Conservation (phyloP, 345 rosid species). For the Sisymbrium irio region DNA sequence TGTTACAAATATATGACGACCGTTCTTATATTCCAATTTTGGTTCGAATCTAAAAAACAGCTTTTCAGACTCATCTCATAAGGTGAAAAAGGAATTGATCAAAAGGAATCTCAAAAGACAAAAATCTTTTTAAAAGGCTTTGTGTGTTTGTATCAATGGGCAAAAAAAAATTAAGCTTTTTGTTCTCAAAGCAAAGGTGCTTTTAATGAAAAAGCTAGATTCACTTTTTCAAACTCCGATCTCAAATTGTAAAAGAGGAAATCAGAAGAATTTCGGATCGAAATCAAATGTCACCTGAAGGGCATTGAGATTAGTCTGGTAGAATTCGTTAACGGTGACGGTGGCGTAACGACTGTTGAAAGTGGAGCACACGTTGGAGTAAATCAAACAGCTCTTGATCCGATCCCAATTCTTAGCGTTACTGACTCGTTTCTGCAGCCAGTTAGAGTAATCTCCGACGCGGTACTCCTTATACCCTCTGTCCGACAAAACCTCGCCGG, state of each 20-base stretch:
- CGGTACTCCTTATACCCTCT: conserved; percentile 86
- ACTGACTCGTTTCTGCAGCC: conserved; percentile 69
- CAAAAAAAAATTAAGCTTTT: conserved; percentile 10
- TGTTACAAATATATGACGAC: no score
- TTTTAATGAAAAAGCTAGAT: neutral
- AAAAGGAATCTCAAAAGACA: conserved; percentile 1
- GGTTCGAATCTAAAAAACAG: neutral
- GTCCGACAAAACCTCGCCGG: conserved; percentile 57
- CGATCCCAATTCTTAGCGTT: conserved; percentile 66
- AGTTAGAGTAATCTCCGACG: conserved; percentile 66
- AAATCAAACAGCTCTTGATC: conserved; percentile 71
- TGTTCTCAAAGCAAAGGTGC: conserved; percentile 9
- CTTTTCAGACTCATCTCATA: conserved; percentile 6
- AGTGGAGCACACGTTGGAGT: conserved; percentile 50
- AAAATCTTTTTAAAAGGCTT: conserved; percentile 1
- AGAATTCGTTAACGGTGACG: conserved; percentile 30
- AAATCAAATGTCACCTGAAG: conserved; percentile 51
- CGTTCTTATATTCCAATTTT: neutral
- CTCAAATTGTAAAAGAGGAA: neutral
- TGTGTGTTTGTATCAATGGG: conserved; percentile 3
- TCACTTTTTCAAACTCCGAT: conserved; percentile 1
- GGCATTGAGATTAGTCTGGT: conserved; percentile 44
- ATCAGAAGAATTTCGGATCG: neutral
- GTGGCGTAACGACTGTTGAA: conserved; percentile 34
- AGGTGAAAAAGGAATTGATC: neutral